Evolutionary conservation across 306 rosid species (phyloP), one percentile per base, ranked within the genome.

Genomic region (Fragaria iinumae): DNA sequence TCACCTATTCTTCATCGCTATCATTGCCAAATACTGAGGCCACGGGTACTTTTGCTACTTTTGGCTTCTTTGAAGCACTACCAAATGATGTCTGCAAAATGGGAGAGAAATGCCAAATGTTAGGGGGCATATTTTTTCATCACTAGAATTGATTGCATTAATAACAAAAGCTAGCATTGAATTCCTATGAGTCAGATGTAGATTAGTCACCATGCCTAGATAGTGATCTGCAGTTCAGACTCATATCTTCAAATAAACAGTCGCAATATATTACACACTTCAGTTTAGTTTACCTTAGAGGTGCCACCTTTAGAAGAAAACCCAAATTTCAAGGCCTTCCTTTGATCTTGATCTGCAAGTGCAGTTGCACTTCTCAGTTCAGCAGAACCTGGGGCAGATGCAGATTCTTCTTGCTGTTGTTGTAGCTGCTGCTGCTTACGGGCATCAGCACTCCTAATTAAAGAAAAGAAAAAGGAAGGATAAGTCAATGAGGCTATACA

Each of bases 321-420:
- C 60, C 95, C 98, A 79, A 95, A 95, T 82, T 92, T 95, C 86
- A 92, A 84, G 57, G 95, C 83, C 83, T 90, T 89, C 77, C 98
- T 87, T 77, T 89, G 97, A 44, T 92, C 96, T 84, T 95, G 95
- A 86, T 87, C 94, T 43, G 88, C 86, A 74, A 92, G 90, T 20
- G 88, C 78, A 9, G 98, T 89, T 20, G 91, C 88, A 82, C 86
- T 85, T 85, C 34, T 87, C 74, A 85, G 59, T 75, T 88, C 96
- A 34, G 84, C 52, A 56, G 97, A 73, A 85, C 34, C 89, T 69
- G 84, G 21, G n/a, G 84, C 81, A 53, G 89, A 69, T 67, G 76
- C 87, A 76, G 89, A 81, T 74, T 84, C 88, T 83, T 84, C 93
- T 75, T 89, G 90, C 63, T 89, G 87, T 77, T 89, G 87, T 78